These are phyloP conservation scores for Termitomyces sp. DNA, from an alignment of 1,284 basidiomycete genomes.

Conservation along the genomic window DNA sequence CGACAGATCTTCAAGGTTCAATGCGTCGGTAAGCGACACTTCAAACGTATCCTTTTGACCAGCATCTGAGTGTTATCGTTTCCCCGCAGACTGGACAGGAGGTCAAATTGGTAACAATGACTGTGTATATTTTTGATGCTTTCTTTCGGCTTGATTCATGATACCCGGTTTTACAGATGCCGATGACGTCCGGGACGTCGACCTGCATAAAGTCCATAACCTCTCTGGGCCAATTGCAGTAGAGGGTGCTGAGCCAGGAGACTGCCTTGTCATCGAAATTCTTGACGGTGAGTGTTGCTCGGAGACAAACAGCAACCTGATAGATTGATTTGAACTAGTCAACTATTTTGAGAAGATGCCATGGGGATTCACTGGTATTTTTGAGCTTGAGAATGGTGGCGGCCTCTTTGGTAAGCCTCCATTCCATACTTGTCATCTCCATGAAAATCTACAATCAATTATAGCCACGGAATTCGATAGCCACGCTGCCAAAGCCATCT, in stretches of 20 bases:
- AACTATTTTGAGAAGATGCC: constrained; percentile 72
- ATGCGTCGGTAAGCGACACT: constrained; percentile 51
- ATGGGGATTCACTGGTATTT: constrained; percentile 80
- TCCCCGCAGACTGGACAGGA: constrained; percentile 60
- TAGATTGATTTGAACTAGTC: constrained; percentile 33
- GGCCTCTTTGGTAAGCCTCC: constrained; percentile 56
- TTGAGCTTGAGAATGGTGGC: constrained; percentile 72
- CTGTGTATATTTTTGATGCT: constrained; percentile 33
- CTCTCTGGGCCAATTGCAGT: constrained; percentile 72
- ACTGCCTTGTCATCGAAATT: constrained; percentile 76
- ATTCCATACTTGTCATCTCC: background rate
- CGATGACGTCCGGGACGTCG: constrained; percentile 65
- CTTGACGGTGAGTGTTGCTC: constrained; percentile 49
- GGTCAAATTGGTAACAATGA: constrained; percentile 76
- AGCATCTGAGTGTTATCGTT: background rate
- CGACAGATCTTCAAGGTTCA: constrained; percentile 67
- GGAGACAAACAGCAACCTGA: background rate
- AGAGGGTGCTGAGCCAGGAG: constrained; percentile 73
- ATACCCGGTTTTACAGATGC: constrained; percentile 32
- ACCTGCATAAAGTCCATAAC: constrained; percentile 66
- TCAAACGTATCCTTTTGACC: background rate
- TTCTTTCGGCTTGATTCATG: background rate
- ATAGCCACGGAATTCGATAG: constrained; percentile 64
- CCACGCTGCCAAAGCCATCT: constrained; percentile 72
- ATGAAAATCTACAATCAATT: background rate